Percentiles rank a stretch among this genome's conserved stretches.
Evolutionary conservation across 225 moss, liverwort and hornwort genomes (phyloP).

Genomic region (Anthoceros angustus): DNA sequence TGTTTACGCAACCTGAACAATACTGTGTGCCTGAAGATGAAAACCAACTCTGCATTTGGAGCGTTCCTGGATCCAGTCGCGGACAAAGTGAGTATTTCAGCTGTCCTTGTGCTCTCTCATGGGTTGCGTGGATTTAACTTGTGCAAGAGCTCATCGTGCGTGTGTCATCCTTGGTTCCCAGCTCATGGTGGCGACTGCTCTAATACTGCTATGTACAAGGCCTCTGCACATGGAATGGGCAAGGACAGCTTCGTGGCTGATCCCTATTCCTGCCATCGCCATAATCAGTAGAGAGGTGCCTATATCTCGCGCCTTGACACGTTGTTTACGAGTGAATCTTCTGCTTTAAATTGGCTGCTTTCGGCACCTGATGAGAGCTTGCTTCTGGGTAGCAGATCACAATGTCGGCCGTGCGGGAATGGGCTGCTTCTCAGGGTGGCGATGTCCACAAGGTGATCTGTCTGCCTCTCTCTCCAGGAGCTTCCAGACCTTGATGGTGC

Average conservation of each 20-base stretch:
- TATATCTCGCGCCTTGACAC: too few species aligned
- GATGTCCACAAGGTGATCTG: slow-evolving; percentile 74
- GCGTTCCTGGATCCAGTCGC: slow-evolving; percentile 97
- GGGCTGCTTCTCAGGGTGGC: slow-evolving; percentile 91
- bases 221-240: slow-evolving; percentile 44
- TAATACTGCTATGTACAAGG: slow-evolving; percentile 78
- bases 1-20: not conserved
- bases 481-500: too few species aligned
- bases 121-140: not conserved
- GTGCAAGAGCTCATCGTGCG: too few species aligned
- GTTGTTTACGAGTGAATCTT: not conserved
- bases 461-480: too few species aligned
- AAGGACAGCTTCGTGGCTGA: slow-evolving; percentile 64
- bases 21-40: slow-evolving; percentile 43
- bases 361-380: not conserved
- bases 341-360: not conserved
- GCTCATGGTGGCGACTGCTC: slow-evolving; percentile 84
- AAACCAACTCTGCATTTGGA: slow-evolving; percentile 80
- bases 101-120: not conserved
- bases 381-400: slow-evolving; percentile 49
- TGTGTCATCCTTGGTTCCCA: slow-evolving; percentile 9
- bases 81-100: slow-evolving; percentile 44
- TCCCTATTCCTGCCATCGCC: slow-evolving; percentile 72
- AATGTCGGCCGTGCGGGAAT: slow-evolving; percentile 92
- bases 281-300: slow-evolving; percentile 98